phyloP scores from a whole-genome alignment of 768 basidiomycete species.

The Infundibulicybe gibba region DNA sequence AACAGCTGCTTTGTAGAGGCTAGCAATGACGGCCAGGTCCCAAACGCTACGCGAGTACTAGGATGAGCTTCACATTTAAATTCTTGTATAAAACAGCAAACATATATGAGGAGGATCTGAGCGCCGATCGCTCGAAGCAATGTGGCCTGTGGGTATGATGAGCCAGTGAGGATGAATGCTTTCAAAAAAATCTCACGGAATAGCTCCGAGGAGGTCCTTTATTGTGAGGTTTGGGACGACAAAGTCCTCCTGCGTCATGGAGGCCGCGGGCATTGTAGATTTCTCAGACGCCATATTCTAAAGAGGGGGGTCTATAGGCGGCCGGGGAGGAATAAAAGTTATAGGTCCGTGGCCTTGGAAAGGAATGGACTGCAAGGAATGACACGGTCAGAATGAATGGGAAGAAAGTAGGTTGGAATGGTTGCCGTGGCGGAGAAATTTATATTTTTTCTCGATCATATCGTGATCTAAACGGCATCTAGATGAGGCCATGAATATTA shows the following conservation, averaged over 20 bases:
- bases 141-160: slow-evolving; percentile 39
- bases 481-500: too few species aligned
- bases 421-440: too few species aligned
- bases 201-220: slow-evolving; percentile 69
- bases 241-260: slow-evolving; percentile 4
- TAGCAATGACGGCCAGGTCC: slow-evolving; percentile 58
- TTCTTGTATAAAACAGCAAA: slow-evolving; percentile 23
- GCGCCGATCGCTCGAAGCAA: slow-evolving; percentile 75
- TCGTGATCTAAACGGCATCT: too few species aligned
- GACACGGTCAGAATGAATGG: too few species aligned
- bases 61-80: neutral
- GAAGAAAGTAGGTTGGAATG: too few species aligned
- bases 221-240: slow-evolving; percentile 66
- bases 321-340: too few species aligned
- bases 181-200: slow-evolving; percentile 46
- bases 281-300: too few species aligned
- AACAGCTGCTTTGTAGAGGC: slow-evolving; percentile 52
- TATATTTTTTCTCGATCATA: too few species aligned
- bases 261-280: too few species aligned
- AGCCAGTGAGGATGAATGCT: neutral
- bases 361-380: too few species aligned
- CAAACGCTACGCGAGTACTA: slow-evolving; percentile 36
- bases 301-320: too few species aligned
- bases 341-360: too few species aligned
- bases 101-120: slow-evolving; percentile 67